Evolutionary conservation across 352 stramenopile species (phyloP), one percentile per base, ranked within the genome.

Genomic region (Phytophthora nicotianae): DNA sequence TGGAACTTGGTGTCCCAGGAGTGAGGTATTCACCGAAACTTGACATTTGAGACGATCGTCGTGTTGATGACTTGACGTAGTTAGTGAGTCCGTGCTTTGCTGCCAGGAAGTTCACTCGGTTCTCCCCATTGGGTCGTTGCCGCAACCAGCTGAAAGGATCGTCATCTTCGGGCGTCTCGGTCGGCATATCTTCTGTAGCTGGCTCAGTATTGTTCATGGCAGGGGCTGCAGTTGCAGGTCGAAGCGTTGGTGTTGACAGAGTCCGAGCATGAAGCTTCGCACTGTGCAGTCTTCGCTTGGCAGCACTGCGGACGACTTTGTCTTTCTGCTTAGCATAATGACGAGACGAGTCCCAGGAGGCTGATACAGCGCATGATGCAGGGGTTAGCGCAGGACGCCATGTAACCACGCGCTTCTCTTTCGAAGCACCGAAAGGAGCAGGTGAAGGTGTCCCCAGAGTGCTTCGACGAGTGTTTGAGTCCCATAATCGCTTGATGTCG

Each of bases 91-190:
- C 71, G 41, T 83, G 71, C 43, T 83, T 83, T 6, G 58, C 45
- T 13, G 77, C 74, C 7, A 91, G 50, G 4, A 74, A 52, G 48
- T 85, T 80, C 6, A 76, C 70, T n/a, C 80, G 78, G 4, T 83
- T 69, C 17, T 91, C 76, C 11, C 79, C 79, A 29, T 83, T 74
- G 0, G 75, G 74, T 26, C 74, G 76, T 32, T 64, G 54, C 3
- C 78, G 60, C 2, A 89, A 50, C 82, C 82, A 91, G 17, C 80
- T 82, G 43, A 91, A 87, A 19, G 81, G 74, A 32, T 91, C 79
- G 17, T 68, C 33, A 2, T 50, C 40, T 68, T 50, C 51, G 11
- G 16, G 17, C 5, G 16, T 33, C 23, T 65, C 23, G 4, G 17
- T 48, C 32, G 45, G 14, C 5, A 13, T 16, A 53, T 10, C 11